Percentiles rank a stretch among this genome's conserved stretches.
These are phyloP conservation scores for Colletotrichum melonis DNA, from an alignment of 2,329 filamentous ascomycete species.

Conservation along the genomic window DNA sequence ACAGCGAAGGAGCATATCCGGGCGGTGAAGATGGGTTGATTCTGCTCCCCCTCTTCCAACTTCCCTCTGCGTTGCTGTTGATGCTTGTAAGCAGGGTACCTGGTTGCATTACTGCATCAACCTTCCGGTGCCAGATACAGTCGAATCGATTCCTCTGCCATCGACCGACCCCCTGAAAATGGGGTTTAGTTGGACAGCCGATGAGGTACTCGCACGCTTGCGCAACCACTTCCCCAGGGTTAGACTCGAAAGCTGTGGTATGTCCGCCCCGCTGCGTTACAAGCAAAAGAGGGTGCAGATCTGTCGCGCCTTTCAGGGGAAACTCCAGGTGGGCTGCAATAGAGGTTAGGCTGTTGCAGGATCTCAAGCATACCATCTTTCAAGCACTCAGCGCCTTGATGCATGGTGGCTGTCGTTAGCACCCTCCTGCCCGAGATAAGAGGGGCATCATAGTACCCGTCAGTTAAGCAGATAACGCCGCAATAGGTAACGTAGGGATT, in stretches of 20 bases:
- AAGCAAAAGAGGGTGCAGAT: conserved; percentile 18
- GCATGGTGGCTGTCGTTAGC: conserved; percentile 30
- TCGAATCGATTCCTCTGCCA: background rate
- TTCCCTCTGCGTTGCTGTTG: background rate
- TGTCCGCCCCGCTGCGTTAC: background rate
- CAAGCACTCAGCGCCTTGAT: conserved; percentile 19
- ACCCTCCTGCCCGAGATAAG: conserved; percentile 13
- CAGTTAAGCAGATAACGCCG: conserved; percentile 14
- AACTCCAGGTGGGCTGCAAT: conserved; percentile 1
- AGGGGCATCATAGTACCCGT: background rate
- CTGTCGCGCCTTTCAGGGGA: conserved; percentile 26
- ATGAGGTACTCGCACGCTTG: background rate
- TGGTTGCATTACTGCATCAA: background rate
- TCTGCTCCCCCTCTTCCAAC: background rate
- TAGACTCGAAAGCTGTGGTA: conserved; percentile 12
- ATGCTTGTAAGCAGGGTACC: background rate
- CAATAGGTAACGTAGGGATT: conserved; percentile 19
- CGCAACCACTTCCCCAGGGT: background rate
- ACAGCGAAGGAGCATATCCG: background rate
- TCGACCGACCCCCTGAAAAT: background rate
- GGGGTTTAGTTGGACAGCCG: background rate
- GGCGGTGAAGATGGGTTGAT: conserved; percentile 6
- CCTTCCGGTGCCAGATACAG: background rate
- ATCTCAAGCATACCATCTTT: background rate
- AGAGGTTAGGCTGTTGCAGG: conserved; percentile 19